Percentiles rank a stretch among this genome's conserved stretches.
Conservation (phyloP, 2,329 filamentous ascomycete species). For the Penicillium sp. region DNA sequence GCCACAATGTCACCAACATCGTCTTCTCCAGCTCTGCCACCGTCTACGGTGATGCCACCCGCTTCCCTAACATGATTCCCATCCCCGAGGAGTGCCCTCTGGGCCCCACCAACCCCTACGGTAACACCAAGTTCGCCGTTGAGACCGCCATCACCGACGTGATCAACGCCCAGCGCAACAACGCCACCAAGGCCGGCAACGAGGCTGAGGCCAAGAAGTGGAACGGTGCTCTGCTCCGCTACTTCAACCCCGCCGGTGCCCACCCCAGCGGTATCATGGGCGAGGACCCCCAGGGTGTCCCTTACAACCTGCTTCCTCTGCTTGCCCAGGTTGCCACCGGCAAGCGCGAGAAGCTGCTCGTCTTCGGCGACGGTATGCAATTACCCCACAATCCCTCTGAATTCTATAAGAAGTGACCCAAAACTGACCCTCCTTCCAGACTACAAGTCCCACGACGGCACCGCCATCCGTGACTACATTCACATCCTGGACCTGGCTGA, state of each 20-base stretch:
- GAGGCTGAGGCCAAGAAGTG: slow-evolving; percentile 71
- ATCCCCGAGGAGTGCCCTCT: slow-evolving; percentile 97
- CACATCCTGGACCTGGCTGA: slow-evolving; percentile 56
- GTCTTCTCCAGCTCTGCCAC: slow-evolving; percentile 98
- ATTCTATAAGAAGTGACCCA: not conserved
- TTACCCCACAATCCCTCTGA: not conserved
- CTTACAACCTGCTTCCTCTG: slow-evolving; percentile 92
- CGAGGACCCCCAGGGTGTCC: slow-evolving; percentile 93
- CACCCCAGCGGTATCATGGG: slow-evolving; percentile 98
- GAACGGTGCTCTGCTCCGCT: slow-evolving; percentile 91
- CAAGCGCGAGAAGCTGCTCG: slow-evolving; percentile 88
- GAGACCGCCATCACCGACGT: slow-evolving; percentile 92
- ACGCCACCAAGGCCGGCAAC: slow-evolving; percentile 77
- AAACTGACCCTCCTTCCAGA: slow-evolving; percentile 57
- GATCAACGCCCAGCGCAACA: slow-evolving; percentile 83
- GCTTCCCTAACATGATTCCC: slow-evolving; percentile 96
- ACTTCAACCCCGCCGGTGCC: slow-evolving; percentile 96
- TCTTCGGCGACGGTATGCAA: slow-evolving; percentile 87
- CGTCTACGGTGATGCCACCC: slow-evolving; percentile 96
- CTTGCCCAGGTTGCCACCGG: slow-evolving; percentile 95
- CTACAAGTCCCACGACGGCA: slow-evolving; percentile 65
- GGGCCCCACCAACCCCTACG: slow-evolving; percentile 96
- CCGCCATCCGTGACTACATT: slow-evolving; percentile 76
- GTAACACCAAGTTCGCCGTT: slow-evolving; percentile 91
- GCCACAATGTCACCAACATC: slow-evolving; percentile 91